Evolutionary conservation across 768 basidiomycete species (phyloP).

Genomic region (Lactarius sp.): DNA sequence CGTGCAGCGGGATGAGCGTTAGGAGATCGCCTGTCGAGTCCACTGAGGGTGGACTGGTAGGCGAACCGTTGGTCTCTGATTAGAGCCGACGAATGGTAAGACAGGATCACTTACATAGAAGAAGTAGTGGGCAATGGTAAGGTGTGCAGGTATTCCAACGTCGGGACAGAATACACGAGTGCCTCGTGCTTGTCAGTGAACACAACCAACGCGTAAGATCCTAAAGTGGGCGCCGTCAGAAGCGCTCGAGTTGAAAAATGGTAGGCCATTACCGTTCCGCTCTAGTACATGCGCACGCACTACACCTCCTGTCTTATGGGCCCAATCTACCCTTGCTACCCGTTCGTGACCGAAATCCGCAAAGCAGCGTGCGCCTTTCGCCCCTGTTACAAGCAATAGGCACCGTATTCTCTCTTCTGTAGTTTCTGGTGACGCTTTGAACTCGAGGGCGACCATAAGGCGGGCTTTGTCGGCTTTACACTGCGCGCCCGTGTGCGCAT

Average conservation of each 20-base stretch:
- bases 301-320: slow-evolving; percentile 46
- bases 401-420: slow-evolving; percentile 32
- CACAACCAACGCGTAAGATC: slow-evolving; percentile 46
- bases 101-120: slow-evolving; percentile 10
- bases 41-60: slow-evolving; percentile 33
- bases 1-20: slow-evolving; percentile 19
- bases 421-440: slow-evolving; percentile 17
- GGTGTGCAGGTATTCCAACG: slow-evolving; percentile 52
- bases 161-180: slow-evolving; percentile 58
- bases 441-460: slow-evolving; percentile 36
- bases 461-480: slow-evolving; percentile 42
- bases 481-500: slow-evolving; percentile 45
- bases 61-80: neutral
- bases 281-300: slow-evolving; percentile 52
- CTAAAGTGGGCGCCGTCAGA: slow-evolving; percentile 37
- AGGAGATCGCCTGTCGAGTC: slow-evolving; percentile 24
- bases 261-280: slow-evolving; percentile 45
- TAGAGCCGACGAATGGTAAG: neutral
- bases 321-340: slow-evolving; percentile 64
- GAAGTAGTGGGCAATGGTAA: slow-evolving; percentile 16
- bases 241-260: neutral
- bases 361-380: slow-evolving; percentile 52
- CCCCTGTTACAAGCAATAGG: slow-evolving; percentile 51
- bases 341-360: slow-evolving; percentile 61
- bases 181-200: slow-evolving; percentile 47